phyloP scores from a whole-genome alignment of 768 basidiomycete genomes.

The Strobilomyces echinocephalus region DNA sequence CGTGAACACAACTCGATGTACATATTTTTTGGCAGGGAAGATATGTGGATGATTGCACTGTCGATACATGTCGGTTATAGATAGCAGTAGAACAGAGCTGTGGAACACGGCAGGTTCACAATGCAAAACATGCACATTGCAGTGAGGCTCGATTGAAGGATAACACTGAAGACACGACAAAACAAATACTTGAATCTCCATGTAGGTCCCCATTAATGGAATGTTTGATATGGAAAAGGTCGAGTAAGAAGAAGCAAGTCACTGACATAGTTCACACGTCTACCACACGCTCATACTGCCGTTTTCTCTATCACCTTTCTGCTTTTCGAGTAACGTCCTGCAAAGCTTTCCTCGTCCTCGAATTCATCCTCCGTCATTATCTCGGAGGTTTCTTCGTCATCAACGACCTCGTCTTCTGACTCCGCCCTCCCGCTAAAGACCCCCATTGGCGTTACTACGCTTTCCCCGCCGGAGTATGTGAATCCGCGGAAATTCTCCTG shows the following conservation, averaged over 20 bases:
- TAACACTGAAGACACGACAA: slow-evolving; percentile 4
- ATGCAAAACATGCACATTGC: slow-evolving; percentile 9
- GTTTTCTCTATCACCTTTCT: slow-evolving; percentile 40
- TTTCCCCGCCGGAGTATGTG: slow-evolving; percentile 78
- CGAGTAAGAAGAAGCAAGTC: slow-evolving; percentile 6
- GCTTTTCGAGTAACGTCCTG: slow-evolving; percentile 65
- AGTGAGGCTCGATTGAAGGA: background rate
- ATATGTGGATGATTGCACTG: slow-evolving; percentile 21
- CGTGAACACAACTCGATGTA: background rate
- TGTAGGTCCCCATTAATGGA: slow-evolving; percentile 17
- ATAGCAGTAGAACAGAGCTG: slow-evolving; percentile 1
- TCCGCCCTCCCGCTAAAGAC: slow-evolving; percentile 30
- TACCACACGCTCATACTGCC: slow-evolving; percentile 24
- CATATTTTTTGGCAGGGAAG: background rate
- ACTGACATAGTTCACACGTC: slow-evolving; percentile 9
- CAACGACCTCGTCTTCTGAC: slow-evolving; percentile 40
- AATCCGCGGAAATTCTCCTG: slow-evolving; percentile 98
- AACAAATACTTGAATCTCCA: slow-evolving; percentile 19
- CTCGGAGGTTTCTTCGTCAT: slow-evolving; percentile 46
- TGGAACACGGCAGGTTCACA: slow-evolving; percentile 2
- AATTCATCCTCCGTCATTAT: slow-evolving; percentile 73
- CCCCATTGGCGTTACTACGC: slow-evolving; percentile 45
- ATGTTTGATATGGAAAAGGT: background rate
- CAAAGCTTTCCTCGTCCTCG: slow-evolving; percentile 57
- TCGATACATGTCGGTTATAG: slow-evolving; percentile 25